phyloP scores from a whole-genome alignment of 2,329 filamentous ascomycete species.

The Hortaea sp. region DNA sequence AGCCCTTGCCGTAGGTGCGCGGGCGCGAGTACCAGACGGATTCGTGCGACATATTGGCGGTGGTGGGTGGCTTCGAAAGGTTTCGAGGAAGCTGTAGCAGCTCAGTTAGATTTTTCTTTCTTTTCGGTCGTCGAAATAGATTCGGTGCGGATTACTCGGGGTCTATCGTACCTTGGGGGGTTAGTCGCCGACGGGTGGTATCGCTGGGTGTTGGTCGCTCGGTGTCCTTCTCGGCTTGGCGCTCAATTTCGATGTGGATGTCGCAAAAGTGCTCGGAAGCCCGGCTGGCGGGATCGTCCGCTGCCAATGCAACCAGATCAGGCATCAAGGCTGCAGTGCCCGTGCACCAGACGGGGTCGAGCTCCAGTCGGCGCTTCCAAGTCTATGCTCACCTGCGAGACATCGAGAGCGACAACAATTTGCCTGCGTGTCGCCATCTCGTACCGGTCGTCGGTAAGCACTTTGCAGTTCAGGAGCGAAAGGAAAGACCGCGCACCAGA shows the following conservation, averaged over 20 bases:
- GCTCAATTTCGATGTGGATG: conserved; percentile 2
- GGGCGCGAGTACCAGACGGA: conserved; percentile 99
- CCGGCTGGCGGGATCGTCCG: neutral
- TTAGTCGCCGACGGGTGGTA: conserved; percentile 1
- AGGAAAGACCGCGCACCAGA: no score
- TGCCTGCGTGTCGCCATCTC: no score
- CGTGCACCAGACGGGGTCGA: neutral
- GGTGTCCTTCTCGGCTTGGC: conserved; percentile 1
- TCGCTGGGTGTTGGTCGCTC: conserved; percentile 1
- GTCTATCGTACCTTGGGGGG: conserved; percentile 1
- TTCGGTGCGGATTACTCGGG: no score
- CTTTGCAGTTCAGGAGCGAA: no score
- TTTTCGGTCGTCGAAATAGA: neutral
- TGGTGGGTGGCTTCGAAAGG: conserved; percentile 12
- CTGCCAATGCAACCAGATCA: neutral
- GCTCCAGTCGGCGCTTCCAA: no score
- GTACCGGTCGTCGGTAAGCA: no score
- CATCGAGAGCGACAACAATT: no score
- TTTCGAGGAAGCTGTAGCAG: neutral
- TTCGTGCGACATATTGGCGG: conserved; percentile 74
- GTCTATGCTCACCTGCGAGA: no score
- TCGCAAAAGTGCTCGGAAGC: neutral
- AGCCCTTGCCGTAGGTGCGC: conserved; percentile 93
- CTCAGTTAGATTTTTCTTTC: neutral
- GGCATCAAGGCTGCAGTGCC: neutral